phyloP scores from a whole-genome alignment of 768 basidiomycete species.

The Tricholoma terreum region DNA sequence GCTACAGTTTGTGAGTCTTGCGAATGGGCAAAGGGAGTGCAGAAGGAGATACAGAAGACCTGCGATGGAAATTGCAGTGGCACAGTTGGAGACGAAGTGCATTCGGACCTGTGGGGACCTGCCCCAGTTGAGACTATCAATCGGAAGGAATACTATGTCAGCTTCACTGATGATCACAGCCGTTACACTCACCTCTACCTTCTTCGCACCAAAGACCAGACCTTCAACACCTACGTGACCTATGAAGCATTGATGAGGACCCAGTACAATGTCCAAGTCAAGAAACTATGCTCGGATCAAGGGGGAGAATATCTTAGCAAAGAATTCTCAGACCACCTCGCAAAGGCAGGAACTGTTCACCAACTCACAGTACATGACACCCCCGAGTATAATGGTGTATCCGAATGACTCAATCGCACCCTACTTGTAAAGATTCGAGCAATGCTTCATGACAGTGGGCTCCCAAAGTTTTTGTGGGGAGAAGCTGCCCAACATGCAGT shows the following conservation, averaged over 20 bases:
- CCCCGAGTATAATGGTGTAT: slow-evolving; percentile 35
- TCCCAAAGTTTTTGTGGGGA: slow-evolving; percentile 35
- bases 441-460: slow-evolving; percentile 21
- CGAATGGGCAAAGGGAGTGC: slow-evolving; percentile 26
- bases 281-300: slow-evolving; percentile 27
- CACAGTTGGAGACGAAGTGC: slow-evolving; percentile 28
- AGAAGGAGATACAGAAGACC: slow-evolving; percentile 23
- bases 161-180: slow-evolving; percentile 33
- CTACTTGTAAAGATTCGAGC: slow-evolving; percentile 22
- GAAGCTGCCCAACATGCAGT: slow-evolving; percentile 29
- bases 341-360: slow-evolving; percentile 26
- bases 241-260: slow-evolving; percentile 23
- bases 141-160: slow-evolving; percentile 25
- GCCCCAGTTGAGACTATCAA: slow-evolving; percentile 19
- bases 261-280: slow-evolving; percentile 24
- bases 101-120: slow-evolving; percentile 39
- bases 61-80: slow-evolving; percentile 16
- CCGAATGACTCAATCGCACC: slow-evolving; percentile 33
- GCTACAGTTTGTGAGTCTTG: slow-evolving; percentile 27
- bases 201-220: slow-evolving; percentile 27
- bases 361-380: slow-evolving; percentile 32
- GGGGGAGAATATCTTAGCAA: slow-evolving; percentile 34
- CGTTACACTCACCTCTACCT: slow-evolving; percentile 6
- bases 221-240: slow-evolving; percentile 20
- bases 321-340: slow-evolving; percentile 22